These are phyloP conservation scores for Corallochytrium limacisporum DNA, from an alignment of 78 protist genomes.

Conservation along the genomic window DNA sequence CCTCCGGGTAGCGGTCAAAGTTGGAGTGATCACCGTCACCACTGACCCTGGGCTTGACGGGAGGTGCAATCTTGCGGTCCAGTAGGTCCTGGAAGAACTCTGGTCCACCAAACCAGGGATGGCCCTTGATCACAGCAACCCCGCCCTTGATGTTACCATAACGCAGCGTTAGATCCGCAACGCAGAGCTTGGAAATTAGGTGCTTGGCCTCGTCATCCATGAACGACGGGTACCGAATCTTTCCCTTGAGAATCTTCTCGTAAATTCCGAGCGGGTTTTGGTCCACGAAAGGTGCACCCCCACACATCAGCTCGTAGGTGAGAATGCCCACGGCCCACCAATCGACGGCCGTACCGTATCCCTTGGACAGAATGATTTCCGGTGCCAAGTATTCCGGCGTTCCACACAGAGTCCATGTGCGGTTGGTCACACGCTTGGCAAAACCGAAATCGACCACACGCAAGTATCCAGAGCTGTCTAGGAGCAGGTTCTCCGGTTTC, in stretches of 20 bases:
- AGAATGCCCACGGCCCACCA: slow-evolving; percentile 90
- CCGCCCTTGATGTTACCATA: slow-evolving; percentile 17
- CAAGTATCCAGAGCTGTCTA: slow-evolving; percentile 79
- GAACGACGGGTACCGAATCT: slow-evolving; percentile 60
- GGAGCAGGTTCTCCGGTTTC: slow-evolving; percentile 77
- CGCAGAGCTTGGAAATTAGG: slow-evolving; percentile 63
- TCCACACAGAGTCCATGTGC: slow-evolving; percentile 30
- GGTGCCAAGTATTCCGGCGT: slow-evolving; percentile 62
- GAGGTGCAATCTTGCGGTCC: not conserved
- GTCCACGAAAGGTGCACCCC: slow-evolving; percentile 78
- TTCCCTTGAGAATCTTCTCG: slow-evolving; percentile 69
- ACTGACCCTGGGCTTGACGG: not conserved
- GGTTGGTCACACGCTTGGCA: slow-evolving; percentile 56
- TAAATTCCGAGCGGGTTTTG: slow-evolving; percentile 69
- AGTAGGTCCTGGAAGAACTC: not conserved
- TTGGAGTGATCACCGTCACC: slow-evolving; percentile 11
- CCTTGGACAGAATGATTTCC: slow-evolving; percentile 29
- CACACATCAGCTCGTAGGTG: slow-evolving; percentile 43
- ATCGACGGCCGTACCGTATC: slow-evolving; percentile 28
- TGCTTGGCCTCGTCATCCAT: slow-evolving; percentile 70
- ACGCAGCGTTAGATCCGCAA: slow-evolving; percentile 13
- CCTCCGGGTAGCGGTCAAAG: slow-evolving; percentile 14
- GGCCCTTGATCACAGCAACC: not conserved
- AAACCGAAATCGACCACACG: slow-evolving; percentile 93
- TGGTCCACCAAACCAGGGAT: slow-evolving; percentile 3